These are phyloP conservation scores for Sapria himalayana DNA, from an alignment of 345 rosid genomes.

Conservation along the genomic window DNA sequence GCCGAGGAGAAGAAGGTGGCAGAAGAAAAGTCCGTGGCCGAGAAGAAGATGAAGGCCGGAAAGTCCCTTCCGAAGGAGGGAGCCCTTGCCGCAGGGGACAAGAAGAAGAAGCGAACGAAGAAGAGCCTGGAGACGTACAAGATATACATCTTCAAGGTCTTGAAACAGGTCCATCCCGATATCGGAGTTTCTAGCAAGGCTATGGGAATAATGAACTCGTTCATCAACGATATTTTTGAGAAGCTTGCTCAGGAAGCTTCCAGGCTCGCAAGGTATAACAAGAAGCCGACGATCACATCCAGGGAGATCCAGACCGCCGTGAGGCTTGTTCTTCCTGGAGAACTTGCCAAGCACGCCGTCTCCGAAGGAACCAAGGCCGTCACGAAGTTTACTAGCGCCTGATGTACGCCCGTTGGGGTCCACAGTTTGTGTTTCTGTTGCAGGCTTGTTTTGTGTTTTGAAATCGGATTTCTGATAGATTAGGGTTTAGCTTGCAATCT, in stretches of 20 bases:
- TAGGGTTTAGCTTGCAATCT: neutral
- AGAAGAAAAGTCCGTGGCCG: slow-evolving; percentile 31
- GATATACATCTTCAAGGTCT: slow-evolving; percentile 41
- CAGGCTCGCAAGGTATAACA: slow-evolving; percentile 36
- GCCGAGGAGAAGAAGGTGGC: slow-evolving; percentile 19
- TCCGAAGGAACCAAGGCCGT: slow-evolving; percentile 27
- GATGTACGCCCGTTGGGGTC: neutral
- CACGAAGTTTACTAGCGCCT: slow-evolving; percentile 23
- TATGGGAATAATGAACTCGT: slow-evolving; percentile 20
- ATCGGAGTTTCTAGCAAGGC: slow-evolving; percentile 22
- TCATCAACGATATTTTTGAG: slow-evolving; percentile 30
- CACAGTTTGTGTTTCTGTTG: slow-evolving; percentile 2
- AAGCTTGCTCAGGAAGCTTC: slow-evolving; percentile 34
- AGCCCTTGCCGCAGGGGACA: slow-evolving; percentile 16
- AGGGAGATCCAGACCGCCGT: slow-evolving; percentile 28
- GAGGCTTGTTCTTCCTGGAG: slow-evolving; percentile 19
- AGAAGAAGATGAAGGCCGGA: slow-evolving; percentile 38
- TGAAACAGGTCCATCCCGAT: slow-evolving; percentile 36
- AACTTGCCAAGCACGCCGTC: slow-evolving; percentile 21
- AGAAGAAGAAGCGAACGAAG: slow-evolving; percentile 29
- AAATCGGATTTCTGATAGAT: neutral
- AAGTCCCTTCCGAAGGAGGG: slow-evolving; percentile 27
- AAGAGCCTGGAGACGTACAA: slow-evolving; percentile 35
- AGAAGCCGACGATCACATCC: slow-evolving; percentile 37
- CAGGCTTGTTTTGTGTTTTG: slow-evolving; percentile 9